A percentile compares a stretch with the other conserved stretches of the same genome.
Conservation (phyloP, 2,329 filamentous ascomycete species). For the Ophiostoma triangulosporum region DNA sequence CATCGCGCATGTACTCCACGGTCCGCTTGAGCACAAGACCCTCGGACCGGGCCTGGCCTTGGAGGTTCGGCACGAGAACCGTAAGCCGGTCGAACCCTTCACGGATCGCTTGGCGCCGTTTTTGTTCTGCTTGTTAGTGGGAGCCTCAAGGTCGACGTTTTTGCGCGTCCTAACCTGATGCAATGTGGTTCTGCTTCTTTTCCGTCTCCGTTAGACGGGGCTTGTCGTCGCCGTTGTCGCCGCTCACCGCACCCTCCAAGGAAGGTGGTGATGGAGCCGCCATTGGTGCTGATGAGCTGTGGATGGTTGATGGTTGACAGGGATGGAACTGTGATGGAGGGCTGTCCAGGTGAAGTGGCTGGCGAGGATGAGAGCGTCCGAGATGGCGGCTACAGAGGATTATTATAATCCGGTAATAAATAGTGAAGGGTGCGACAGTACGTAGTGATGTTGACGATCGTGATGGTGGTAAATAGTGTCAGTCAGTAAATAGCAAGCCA, state of each 20-base stretch:
- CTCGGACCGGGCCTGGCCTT: constrained; percentile 75
- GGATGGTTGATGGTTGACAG: too few relatives aligned
- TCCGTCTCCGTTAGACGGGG: constrained; percentile 26
- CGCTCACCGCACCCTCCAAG: constrained; percentile 2
- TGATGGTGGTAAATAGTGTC: too few relatives aligned
- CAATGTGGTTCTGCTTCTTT: constrained; percentile 25
- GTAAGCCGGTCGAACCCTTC: constrained; percentile 74
- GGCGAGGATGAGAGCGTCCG: too few relatives aligned
- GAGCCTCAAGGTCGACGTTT: too few relatives aligned
- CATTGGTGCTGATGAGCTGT: background rate
- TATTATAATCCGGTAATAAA: too few relatives aligned
- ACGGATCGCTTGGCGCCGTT: constrained; percentile 48
- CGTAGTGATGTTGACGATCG: too few relatives aligned
- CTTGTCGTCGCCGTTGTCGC: constrained; percentile 17
- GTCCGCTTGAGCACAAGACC: constrained; percentile 66
- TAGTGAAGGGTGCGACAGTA: too few relatives aligned
- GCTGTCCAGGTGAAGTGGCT: too few relatives aligned
- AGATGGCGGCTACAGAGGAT: too few relatives aligned
- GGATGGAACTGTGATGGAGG: too few relatives aligned
- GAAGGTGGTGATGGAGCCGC: constrained; percentile 3
- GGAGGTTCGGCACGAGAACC: constrained; percentile 64
- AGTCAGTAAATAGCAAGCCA: too few relatives aligned
- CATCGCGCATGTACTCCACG: constrained; percentile 49
- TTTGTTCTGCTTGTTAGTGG: constrained; percentile 20
- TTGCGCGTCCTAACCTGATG: too few relatives aligned